These are phyloP conservation scores for Pseudogymnoascus sp. DNA, from an alignment of 2,329 filamentous ascomycete species.

Conservation along the genomic window DNA sequence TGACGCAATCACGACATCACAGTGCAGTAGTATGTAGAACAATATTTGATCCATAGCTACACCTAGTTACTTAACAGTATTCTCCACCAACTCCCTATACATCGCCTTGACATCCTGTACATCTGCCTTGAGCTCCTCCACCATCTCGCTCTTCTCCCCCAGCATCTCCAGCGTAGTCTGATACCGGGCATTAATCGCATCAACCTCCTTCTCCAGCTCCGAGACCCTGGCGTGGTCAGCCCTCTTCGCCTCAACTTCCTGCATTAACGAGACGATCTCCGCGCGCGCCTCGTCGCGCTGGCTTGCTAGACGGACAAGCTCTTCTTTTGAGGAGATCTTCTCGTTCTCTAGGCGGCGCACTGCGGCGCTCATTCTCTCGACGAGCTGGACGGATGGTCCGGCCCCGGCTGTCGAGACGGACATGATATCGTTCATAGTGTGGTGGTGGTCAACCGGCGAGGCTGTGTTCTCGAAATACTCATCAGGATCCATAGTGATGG, in stretches of 20 bases:
- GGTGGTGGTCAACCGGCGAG: constrained; percentile 54
- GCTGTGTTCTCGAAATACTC: constrained; percentile 47
- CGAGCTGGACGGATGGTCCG: constrained; percentile 87
- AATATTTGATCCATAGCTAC: constrained; percentile 5
- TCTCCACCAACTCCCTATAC: constrained; percentile 87
- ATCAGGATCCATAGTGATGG: constrained; percentile 33
- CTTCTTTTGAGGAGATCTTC: constrained; percentile 82
- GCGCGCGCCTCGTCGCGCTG: constrained; percentile 88
- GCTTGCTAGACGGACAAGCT: constrained; percentile 69
- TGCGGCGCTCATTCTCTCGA: constrained; percentile 91
- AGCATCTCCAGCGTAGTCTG: constrained; percentile 90
- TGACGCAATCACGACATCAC: constrained; percentile 13
- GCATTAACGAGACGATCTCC: constrained; percentile 86
- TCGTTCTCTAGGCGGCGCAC: constrained; percentile 88
- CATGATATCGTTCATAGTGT: constrained; percentile 74
- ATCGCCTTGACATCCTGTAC: constrained; percentile 92
- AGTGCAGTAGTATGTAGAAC: constrained; percentile 4
- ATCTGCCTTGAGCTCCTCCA: constrained; percentile 84
- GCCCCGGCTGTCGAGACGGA: constrained; percentile 85
- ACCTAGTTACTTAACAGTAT: constrained; percentile 59
- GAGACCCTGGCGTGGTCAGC: constrained; percentile 52
- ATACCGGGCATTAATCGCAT: constrained; percentile 68
- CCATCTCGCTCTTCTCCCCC: constrained; percentile 92
- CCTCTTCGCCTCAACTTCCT: constrained; percentile 69
- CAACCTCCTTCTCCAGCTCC: constrained; percentile 61